phyloP scores from a whole-genome alignment of 1,284 basidiomycete genomes.

The Apiotrichum gracile region DNA sequence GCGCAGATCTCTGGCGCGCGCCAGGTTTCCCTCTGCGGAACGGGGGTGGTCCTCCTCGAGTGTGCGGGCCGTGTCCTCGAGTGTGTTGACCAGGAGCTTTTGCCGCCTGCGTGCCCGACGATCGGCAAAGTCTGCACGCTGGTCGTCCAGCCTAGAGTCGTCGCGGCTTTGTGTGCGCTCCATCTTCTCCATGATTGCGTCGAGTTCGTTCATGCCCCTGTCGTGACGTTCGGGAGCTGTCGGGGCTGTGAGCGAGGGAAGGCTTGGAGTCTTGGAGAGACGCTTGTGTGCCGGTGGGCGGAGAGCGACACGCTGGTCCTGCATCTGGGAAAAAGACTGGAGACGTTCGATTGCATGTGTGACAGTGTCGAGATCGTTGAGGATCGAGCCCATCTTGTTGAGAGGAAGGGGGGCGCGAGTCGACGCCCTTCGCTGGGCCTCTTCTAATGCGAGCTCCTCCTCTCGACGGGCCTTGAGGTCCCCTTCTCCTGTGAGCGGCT shows the following conservation, averaged over 20 bases:
- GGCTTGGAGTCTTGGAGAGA: background rate
- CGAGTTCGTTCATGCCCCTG: constrained; percentile 32
- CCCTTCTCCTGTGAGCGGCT: background rate
- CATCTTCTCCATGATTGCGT: constrained; percentile 37
- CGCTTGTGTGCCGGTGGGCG: constrained; percentile 36
- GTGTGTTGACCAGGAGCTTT: background rate
- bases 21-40: background rate
- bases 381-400: constrained; percentile 4
- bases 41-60: background rate
- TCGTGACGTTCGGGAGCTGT: background rate
- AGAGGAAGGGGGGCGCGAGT: background rate
- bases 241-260: background rate
- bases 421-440: background rate
- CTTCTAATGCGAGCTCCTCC: background rate
- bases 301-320: constrained; percentile 78
- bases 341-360: constrained; percentile 78
- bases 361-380: constrained; percentile 67
- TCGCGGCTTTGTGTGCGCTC: constrained; percentile 11
- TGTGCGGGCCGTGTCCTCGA: background rate
- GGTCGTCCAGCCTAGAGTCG: constrained; percentile 7
- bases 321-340: constrained; percentile 70
- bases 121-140: constrained; percentile 12
- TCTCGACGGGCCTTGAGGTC: background rate
- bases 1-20: background rate
- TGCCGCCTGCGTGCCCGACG: background rate